Evolutionary conservation across 1,139 yeast genomes (phyloP).

Genomic region (Candida labiduridarum): DNA sequence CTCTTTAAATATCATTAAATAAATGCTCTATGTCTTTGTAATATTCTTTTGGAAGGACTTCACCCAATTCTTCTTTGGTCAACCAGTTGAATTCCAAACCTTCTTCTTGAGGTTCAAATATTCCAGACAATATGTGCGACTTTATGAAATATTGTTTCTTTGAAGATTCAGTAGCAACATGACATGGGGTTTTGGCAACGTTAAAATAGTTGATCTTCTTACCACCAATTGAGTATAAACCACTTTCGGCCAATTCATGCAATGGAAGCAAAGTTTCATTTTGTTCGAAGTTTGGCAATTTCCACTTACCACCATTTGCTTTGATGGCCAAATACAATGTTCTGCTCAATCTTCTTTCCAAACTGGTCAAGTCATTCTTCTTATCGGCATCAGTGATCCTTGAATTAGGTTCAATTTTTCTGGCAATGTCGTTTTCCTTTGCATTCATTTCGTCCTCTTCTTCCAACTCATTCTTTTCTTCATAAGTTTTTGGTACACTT

Average conservation of each 20-base stretch:
- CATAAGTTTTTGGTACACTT: constrained; percentile 62
- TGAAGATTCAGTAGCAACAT: constrained; percentile 36
- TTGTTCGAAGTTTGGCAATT: constrained; percentile 65
- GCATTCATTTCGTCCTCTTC: constrained; percentile 32
- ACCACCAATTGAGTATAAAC: constrained; percentile 75
- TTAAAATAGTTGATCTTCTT: constrained; percentile 79
- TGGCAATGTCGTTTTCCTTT: constrained; percentile 54
- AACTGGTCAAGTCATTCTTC: constrained; percentile 58
- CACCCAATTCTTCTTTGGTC: constrained; percentile 73
- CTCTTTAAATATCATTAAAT: constrained; percentile 44
- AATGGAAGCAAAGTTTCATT: constrained; percentile 47
- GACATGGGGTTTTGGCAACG: constrained; percentile 87
- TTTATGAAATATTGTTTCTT: constrained; percentile 71
- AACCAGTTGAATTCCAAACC: constrained; percentile 69
- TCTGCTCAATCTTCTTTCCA: constrained; percentile 79
- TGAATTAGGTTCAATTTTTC: constrained; percentile 71
- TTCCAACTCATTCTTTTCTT: constrained; percentile 41
- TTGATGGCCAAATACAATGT: constrained; percentile 76
- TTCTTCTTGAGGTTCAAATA: constrained; percentile 54
- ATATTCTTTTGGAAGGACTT: constrained; percentile 56
- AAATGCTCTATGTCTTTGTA: constrained; percentile 56
- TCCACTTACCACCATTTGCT: constrained; percentile 59
- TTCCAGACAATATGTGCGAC: constrained; percentile 90
- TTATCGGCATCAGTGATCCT: constrained; percentile 79
- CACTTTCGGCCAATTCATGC: constrained; percentile 75